These are phyloP conservation scores for Microdochium paspali DNA, from an alignment of 2,329 filamentous ascomycete species.

Conservation along the genomic window DNA sequence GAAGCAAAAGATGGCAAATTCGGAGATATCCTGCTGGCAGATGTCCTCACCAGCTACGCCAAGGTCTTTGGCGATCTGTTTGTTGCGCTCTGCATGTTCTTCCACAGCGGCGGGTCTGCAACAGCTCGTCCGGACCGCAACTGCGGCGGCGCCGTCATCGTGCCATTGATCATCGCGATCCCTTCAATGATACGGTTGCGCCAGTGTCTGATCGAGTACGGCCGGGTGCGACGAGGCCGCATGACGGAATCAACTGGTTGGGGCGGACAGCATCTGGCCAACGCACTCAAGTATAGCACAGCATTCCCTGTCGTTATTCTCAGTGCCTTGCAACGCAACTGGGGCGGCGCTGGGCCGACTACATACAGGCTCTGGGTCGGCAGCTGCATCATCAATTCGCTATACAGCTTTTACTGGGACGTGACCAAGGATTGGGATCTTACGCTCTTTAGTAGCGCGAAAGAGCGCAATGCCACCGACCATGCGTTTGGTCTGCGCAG, in stretches of 20 bases:
- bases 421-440: slow-evolving; percentile 95
- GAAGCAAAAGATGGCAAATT: slow-evolving; percentile 86
- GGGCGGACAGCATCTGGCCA: slow-evolving; percentile 83
- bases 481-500: slow-evolving; percentile 72
- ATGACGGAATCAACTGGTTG: slow-evolving; percentile 51
- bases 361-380: slow-evolving; percentile 55
- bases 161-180: slow-evolving; percentile 75
- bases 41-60: slow-evolving; percentile 90
- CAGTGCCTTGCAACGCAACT: slow-evolving; percentile 61
- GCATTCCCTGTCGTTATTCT: slow-evolving; percentile 88
- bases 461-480: slow-evolving; percentile 49
- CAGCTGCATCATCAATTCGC: slow-evolving; percentile 71
- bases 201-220: slow-evolving; percentile 85
- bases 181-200: slow-evolving; percentile 81
- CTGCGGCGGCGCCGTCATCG: slow-evolving; percentile 70
- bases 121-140: slow-evolving; percentile 72
- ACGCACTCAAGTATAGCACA: slow-evolving; percentile 89
- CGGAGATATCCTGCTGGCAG: slow-evolving; percentile 84
- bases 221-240: slow-evolving; percentile 54
- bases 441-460: slow-evolving; percentile 56
- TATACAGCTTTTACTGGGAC: slow-evolving; percentile 99
- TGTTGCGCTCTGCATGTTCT: slow-evolving; percentile 86
- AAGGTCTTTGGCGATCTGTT: slow-evolving; percentile 88
- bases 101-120: slow-evolving; percentile 59
- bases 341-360: slow-evolving; percentile 19